Conservation (phyloP, 2,329 filamentous ascomycete species). For the Penicillium sp. region DNA sequence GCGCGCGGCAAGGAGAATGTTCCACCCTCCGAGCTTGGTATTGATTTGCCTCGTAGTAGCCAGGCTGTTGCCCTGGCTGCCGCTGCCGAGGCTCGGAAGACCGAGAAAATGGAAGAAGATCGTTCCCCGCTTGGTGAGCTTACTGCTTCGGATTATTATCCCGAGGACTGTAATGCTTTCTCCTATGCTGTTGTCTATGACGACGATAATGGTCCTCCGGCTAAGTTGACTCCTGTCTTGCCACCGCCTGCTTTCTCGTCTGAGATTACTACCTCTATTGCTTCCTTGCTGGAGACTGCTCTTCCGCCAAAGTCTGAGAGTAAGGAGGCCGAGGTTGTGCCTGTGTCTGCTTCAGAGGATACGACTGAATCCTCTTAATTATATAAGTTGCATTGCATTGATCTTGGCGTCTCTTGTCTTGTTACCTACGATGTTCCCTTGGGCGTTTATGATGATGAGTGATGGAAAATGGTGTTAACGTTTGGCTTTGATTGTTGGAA, state of each 20-base stretch:
- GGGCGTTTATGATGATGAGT: slow-evolving; percentile 8
- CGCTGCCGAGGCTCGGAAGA: slow-evolving; percentile 37
- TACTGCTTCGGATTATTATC: slow-evolving; percentile 66
- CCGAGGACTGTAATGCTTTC: slow-evolving; percentile 63
- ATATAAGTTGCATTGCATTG: slow-evolving; percentile 20
- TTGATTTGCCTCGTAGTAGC: slow-evolving; percentile 55
- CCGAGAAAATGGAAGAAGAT: slow-evolving; percentile 64
- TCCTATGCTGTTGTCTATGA: slow-evolving; percentile 64
- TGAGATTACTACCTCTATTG: slow-evolving; percentile 28
- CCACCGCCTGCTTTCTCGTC: slow-evolving; percentile 13
- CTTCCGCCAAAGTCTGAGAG: slow-evolving; percentile 29
- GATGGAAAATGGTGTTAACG: slow-evolving; percentile 4
- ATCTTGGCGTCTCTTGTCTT: slow-evolving; percentile 9
- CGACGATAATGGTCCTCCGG: slow-evolving; percentile 36
- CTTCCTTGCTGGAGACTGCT: slow-evolving; percentile 24
- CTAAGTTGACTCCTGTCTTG: slow-evolving; percentile 5
- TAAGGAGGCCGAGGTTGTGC: slow-evolving; percentile 51
- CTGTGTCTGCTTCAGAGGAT: slow-evolving; percentile 54
- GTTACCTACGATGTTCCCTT: slow-evolving; percentile 1
- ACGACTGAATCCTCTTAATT: background rate
- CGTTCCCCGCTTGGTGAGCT: slow-evolving; percentile 68
- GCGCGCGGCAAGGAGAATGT: slow-evolving; percentile 89
- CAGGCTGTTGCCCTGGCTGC: slow-evolving; percentile 16
- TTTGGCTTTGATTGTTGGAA: background rate
- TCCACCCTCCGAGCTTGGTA: slow-evolving; percentile 64